These are phyloP conservation scores for Monosporascus sp. DNA, from an alignment of 2,329 filamentous ascomycete genomes.

Conservation along the genomic window DNA sequence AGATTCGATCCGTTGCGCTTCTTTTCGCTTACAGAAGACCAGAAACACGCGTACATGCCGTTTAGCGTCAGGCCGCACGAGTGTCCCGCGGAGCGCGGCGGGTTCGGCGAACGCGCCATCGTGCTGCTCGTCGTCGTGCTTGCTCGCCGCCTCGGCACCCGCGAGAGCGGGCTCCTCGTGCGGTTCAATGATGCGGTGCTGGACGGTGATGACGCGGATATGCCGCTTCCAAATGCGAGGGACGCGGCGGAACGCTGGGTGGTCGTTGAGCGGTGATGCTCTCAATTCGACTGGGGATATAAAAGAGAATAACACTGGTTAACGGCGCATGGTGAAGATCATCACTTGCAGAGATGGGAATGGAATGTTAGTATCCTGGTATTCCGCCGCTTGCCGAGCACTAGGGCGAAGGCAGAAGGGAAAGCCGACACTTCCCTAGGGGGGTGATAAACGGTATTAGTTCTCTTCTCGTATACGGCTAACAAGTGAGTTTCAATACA, in stretches of 20 bases:
- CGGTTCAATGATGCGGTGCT: not conserved
- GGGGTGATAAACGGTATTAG: too few species aligned
- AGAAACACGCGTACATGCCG: slow-evolving; percentile 25
- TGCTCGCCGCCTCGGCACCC: slow-evolving; percentile 13
- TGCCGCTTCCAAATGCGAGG: not conserved
- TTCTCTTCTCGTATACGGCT: too few species aligned
- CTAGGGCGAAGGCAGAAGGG: too few species aligned
- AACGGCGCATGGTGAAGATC: too few species aligned
- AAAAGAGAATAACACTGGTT: too few species aligned
- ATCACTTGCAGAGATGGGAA: too few species aligned
- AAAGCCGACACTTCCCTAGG: too few species aligned
- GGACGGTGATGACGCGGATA: not conserved
- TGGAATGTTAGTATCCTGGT: too few species aligned
- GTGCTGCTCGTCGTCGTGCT: slow-evolving; percentile 22
- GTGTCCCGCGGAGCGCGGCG: slow-evolving; percentile 23
- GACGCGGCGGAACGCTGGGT: not conserved
- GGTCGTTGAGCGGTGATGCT: not conserved
- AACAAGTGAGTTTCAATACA: too few species aligned
- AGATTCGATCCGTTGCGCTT: slow-evolving; percentile 37
- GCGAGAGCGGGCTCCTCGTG: not conserved
- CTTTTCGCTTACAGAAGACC: not conserved
- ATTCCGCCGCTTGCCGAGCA: too few species aligned
- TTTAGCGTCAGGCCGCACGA: slow-evolving; percentile 23
- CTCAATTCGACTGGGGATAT: too few species aligned
- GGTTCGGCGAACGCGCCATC: slow-evolving; percentile 26